phyloP scores from a whole-genome alignment of 257 asterid genomes.

The Forsythia viridissima region DNA sequence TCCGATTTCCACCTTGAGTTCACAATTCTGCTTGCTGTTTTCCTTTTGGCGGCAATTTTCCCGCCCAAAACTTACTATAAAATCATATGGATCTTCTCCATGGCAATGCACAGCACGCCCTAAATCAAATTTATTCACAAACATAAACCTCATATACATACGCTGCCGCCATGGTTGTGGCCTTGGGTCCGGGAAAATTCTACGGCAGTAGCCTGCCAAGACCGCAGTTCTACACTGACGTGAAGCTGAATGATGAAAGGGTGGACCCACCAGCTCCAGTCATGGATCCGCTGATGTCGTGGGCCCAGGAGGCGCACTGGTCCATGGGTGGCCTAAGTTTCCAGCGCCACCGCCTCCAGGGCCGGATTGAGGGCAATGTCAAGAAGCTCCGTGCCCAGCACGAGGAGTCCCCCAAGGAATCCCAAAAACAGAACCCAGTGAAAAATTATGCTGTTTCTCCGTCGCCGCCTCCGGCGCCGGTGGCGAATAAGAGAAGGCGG shows the following conservation, averaged over 20 bases:
- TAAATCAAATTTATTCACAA: background rate
- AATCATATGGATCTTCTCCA: too few species aligned
- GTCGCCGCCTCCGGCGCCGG: conserved; percentile 69
- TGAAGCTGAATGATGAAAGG: conserved; percentile 49
- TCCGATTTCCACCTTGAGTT: too few species aligned
- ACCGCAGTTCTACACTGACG: conserved; percentile 72
- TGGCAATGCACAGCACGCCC: background rate
- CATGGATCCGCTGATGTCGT: conserved; percentile 61
- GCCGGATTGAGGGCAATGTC: conserved; percentile 82
- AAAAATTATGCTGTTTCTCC: background rate
- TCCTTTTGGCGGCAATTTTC: too few species aligned
- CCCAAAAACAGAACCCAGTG: conserved; percentile 15
- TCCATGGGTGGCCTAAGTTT: conserved; percentile 86
- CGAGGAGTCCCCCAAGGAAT: conserved; percentile 25
- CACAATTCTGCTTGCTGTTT: too few species aligned
- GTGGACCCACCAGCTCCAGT: conserved; percentile 79
- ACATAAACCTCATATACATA: background rate
- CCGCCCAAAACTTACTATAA: too few species aligned
- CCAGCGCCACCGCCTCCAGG: conserved; percentile 86
- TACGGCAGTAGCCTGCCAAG: conserved; percentile 91
- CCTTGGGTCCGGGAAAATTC: conserved; percentile 82
- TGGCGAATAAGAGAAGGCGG: conserved; percentile 61
- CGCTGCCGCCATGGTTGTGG: conserved; percentile 51
- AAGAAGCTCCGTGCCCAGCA: conserved; percentile 60
- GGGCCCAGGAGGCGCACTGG: conserved; percentile 97